Evolutionary conservation across 176 grass and related monocot species (phyloP).

Genomic region (Elaeis guineensis): DNA sequence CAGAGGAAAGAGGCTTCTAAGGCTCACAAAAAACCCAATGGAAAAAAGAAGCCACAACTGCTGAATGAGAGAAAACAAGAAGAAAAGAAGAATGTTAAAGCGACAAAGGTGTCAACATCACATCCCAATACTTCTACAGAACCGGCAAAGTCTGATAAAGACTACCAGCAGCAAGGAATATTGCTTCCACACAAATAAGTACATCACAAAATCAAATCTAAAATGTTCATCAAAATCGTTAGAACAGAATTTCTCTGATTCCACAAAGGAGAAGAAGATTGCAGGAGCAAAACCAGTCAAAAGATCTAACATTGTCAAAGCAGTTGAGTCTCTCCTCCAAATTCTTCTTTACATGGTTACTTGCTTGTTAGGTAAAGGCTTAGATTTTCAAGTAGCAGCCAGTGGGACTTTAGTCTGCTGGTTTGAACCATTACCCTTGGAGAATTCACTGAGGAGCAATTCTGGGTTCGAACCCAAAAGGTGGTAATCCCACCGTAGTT

Average conservation of each 20-base stretch:
- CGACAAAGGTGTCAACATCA: conserved; percentile 16
- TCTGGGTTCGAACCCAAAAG: no score
- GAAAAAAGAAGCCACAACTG: conserved; percentile 23
- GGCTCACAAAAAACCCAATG: conserved; percentile 16
- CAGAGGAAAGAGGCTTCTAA: conserved; percentile 9
- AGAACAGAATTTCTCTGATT: conserved; percentile 11
- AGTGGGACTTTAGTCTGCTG: no score
- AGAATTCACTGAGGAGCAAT: no score
- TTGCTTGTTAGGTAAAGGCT: no score
- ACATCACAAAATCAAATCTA: not conserved
- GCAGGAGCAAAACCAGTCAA: conserved; percentile 24
- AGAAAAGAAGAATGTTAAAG: conserved; percentile 32
- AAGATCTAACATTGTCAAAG: conserved; percentile 16
- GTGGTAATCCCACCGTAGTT: no score
- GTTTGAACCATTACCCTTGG: no score
- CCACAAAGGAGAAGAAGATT: conserved; percentile 27
- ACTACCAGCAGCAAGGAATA: conserved; percentile 28
- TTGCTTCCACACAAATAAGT: not conserved
- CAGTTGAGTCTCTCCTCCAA: conserved; percentile 25
- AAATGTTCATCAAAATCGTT: conserved; percentile 10
- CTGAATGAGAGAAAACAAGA: conserved; percentile 26
- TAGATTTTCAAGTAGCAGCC: no score
- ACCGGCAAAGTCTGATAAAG: conserved; percentile 22
- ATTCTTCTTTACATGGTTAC: no score
- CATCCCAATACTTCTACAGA: conserved; percentile 13